A percentile compares a stretch with the other conserved stretches of the same genome.
Conservation (phyloP, 768 basidiomycete species). For the Tricholomella constricta region DNA sequence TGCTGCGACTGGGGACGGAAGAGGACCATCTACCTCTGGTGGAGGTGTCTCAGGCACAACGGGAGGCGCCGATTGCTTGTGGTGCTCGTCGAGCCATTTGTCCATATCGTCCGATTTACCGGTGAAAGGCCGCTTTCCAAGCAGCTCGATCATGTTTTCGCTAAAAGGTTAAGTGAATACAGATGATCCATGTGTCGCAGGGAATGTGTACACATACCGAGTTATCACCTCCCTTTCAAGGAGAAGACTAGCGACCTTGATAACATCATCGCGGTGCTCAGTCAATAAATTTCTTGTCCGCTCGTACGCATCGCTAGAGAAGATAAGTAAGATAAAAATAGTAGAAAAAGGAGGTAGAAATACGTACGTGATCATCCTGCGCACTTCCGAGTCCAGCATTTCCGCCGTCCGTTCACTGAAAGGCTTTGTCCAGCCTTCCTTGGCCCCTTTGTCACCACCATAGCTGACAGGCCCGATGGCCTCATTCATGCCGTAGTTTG, state of each 20-base stretch:
- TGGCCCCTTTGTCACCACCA: conserved; percentile 81
- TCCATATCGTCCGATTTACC: conserved; percentile 91
- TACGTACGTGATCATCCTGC: conserved; percentile 87
- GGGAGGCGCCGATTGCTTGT: conserved; percentile 43
- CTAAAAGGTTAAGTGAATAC: conserved; percentile 13
- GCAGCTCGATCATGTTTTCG: conserved; percentile 83
- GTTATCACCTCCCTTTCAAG: conserved; percentile 97
- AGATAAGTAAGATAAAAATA: conserved; percentile 5
- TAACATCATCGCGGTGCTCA: conserved; percentile 82
- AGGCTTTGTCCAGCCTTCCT: conserved; percentile 93
- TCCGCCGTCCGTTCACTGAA: conserved; percentile 98
- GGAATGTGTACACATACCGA: conserved; percentile 50
- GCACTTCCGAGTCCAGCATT: conserved; percentile 87
- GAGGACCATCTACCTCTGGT: conserved; percentile 39
- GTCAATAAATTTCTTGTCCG: conserved; percentile 83
- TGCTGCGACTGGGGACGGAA: conserved; percentile 52
- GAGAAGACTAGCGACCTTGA: conserved; percentile 88
- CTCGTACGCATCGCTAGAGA: conserved; percentile 66
- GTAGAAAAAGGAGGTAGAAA: neutral
- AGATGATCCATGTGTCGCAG: neutral
- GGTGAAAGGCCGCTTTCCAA: conserved; percentile 83
- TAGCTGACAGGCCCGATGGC: conserved; percentile 96
- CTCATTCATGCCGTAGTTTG: conserved; percentile 96
- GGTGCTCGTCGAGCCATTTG: conserved; percentile 90
- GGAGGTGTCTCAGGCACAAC: conserved; percentile 22